Evolutionary conservation across 495 filamentous ascomycete species (phyloP).

Genomic region (Penicillium alfredii): DNA sequence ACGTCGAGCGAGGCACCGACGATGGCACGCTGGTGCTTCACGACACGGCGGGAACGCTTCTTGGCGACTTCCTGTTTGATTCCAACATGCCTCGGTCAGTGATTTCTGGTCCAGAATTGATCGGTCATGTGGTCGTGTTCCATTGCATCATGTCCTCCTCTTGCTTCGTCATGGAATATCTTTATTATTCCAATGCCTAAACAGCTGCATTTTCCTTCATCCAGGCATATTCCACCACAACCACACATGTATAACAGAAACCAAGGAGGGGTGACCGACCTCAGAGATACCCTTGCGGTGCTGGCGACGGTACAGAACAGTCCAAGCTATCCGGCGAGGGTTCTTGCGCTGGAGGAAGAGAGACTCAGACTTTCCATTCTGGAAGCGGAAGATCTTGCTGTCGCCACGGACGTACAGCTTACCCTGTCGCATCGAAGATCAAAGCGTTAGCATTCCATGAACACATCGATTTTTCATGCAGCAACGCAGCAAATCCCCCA

Average conservation of each 20-base stretch:
- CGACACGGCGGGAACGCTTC: conserved; percentile 95
- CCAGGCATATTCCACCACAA: too few relatives aligned
- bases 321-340: conserved; percentile 98
- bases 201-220: too few relatives aligned
- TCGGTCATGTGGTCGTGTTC: too few relatives aligned
- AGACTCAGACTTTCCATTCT: conserved; percentile 99
- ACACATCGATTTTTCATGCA: too few relatives aligned
- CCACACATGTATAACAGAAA: conserved; percentile 15
- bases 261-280: conserved; percentile 56
- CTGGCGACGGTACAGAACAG: conserved; percentile 92
- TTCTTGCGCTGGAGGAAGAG: conserved; percentile 99
- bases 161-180: conserved; percentile 15
- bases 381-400: conserved; percentile 99
- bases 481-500: too few relatives aligned
- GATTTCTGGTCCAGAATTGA: conserved; percentile 13
- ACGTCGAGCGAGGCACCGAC: conserved; percentile 98
- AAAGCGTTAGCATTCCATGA: conserved; percentile 24
- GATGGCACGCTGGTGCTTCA: conserved; percentile 98
- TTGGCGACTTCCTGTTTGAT: conserved; percentile 88
- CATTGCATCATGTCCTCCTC: conserved; percentile 15
- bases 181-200: too few relatives aligned
- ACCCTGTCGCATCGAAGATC: conserved; percentile 55
- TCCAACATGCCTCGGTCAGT: conserved; percentile 37
- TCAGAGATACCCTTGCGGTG: conserved; percentile 99
- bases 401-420: conserved; percentile 99